Conservation (phyloP, 2,329 filamentous ascomycete species). For the Fusarium nanum region DNA sequence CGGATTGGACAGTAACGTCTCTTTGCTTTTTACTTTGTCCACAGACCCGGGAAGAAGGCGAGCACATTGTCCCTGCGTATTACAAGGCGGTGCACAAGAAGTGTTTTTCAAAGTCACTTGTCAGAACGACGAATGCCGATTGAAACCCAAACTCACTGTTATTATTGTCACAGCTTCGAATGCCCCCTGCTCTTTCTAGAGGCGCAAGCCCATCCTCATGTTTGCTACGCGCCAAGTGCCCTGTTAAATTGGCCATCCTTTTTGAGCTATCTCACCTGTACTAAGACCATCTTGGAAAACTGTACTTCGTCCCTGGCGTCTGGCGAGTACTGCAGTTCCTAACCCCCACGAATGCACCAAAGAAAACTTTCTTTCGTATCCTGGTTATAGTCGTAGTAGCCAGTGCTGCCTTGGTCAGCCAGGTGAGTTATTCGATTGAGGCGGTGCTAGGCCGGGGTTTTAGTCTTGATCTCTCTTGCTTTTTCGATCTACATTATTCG, state of each 20-base stretch:
- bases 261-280: background rate
- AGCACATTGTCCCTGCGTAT: background rate
- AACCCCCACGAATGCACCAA: background rate
- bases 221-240: constrained; percentile 6
- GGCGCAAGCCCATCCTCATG: background rate
- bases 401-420: background rate
- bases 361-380: background rate
- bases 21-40: constrained; percentile 13
- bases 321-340: background rate
- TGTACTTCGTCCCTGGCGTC: background rate
- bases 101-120: background rate
- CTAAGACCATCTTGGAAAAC: background rate
- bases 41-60: background rate
- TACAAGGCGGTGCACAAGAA: background rate
- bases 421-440: background rate
- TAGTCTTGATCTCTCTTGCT: background rate
- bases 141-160: background rate
- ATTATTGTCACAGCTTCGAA: background rate
- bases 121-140: background rate
- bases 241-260: background rate
- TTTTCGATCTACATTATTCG: background rate
- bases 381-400: background rate
- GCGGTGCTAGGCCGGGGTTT: background rate
- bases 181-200: constrained; percentile 7
- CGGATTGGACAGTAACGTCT: constrained; percentile 10